Percentiles rank a stretch among this genome's conserved stretches.
These are phyloP conservation scores for Clarireedia hainanense DNA, from an alignment of 2,329 filamentous ascomycete species.

Conservation along the genomic window DNA sequence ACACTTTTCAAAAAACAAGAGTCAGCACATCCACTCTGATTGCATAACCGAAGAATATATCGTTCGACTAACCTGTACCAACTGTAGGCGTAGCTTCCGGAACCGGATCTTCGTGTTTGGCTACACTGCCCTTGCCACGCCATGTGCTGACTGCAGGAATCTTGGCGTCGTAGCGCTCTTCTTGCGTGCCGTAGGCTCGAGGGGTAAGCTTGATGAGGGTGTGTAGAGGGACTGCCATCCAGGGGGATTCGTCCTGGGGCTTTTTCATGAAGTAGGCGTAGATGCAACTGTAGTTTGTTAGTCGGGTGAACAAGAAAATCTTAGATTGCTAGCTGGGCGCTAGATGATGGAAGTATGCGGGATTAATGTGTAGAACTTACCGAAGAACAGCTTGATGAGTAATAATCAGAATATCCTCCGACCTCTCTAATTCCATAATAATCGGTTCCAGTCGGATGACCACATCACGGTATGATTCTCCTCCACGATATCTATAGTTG, in stretches of 20 bases:
- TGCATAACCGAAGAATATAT: too few species aligned
- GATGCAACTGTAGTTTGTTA: conserved; percentile 58
- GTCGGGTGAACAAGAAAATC: neutral
- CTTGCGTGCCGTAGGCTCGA: conserved; percentile 85
- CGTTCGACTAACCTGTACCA: too few species aligned
- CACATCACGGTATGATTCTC: conserved; percentile 91
- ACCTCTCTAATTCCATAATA: conserved; percentile 97
- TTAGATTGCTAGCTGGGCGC: neutral
- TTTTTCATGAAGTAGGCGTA: conserved; percentile 99
- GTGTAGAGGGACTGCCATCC: conserved; percentile 97
- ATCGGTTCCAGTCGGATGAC: conserved; percentile 97
- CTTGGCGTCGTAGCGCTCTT: conserved; percentile 79
- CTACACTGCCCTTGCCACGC: conserved; percentile 86
- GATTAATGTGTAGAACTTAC: neutral
- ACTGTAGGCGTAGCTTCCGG: neutral
- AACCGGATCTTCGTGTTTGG: conserved; percentile 62
- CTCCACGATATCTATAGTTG: conserved; percentile 97
- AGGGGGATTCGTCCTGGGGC: conserved; percentile 83
- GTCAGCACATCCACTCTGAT: too few species aligned
- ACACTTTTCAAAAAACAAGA: too few species aligned
- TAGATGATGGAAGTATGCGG: neutral
- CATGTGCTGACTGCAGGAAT: conserved; percentile 96
- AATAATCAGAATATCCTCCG: conserved; percentile 94
- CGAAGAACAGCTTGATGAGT: conserved; percentile 91
- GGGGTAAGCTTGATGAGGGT: conserved; percentile 95